phyloP scores from a whole-genome alignment of 805 yeast species.

The Kodamaea jinghongensis region DNA sequence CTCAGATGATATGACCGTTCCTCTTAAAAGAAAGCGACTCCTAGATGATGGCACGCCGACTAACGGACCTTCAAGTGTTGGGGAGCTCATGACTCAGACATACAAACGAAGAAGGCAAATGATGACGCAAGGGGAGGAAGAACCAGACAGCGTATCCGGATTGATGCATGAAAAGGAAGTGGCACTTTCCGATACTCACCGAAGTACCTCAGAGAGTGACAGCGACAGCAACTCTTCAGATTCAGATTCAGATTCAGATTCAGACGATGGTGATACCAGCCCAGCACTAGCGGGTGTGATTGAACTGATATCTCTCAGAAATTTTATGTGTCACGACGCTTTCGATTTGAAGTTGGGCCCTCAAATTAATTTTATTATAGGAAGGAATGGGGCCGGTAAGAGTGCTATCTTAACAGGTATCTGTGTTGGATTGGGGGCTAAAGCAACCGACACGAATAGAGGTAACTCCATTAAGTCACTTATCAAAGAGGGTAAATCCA shows the following conservation, averaged over 20 bases:
- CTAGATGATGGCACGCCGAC: not conserved
- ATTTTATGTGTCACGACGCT: constrained; percentile 89
- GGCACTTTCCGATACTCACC: not conserved
- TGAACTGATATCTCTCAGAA: constrained; percentile 56
- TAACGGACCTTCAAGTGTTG: constrained; percentile 11
- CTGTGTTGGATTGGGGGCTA: constrained; percentile 83
- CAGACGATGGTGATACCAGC: constrained; percentile 13
- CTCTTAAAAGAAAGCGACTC: too few relatives aligned
- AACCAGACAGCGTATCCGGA: not conserved
- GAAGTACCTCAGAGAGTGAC: not conserved
- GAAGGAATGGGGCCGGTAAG: constrained; percentile 90
- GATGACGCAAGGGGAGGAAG: constrained; percentile 8
- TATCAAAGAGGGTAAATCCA: constrained; percentile 71
- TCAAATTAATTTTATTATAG: constrained; percentile 79
- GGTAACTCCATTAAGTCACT: constrained; percentile 68
- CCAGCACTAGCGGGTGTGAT: constrained; percentile 64
- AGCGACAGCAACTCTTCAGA: not conserved
- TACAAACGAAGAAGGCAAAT: constrained; percentile 4
- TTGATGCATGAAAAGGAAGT: too few relatives aligned
- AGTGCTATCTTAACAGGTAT: constrained; percentile 86
- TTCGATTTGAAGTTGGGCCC: constrained; percentile 76
- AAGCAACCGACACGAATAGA: constrained; percentile 83
- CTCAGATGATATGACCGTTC: too few relatives aligned
- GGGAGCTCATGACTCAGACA: constrained; percentile 12
- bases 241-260: constrained; percentile 14